Evolutionary conservation across 805 yeast species (phyloP).

Genomic region (Cyberlindnera maclurae): DNA sequence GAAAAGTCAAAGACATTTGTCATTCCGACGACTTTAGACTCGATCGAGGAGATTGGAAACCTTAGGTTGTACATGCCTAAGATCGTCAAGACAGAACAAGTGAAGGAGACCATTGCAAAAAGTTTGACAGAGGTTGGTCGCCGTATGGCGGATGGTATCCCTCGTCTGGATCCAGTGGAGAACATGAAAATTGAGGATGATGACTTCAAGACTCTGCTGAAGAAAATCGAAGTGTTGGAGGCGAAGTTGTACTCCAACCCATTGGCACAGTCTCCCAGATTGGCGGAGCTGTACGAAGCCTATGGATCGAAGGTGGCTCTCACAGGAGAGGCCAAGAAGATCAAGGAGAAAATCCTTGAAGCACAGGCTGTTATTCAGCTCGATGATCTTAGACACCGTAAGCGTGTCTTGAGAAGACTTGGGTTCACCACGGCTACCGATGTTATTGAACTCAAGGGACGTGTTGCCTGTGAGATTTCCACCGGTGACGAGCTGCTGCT

Average conservation of each 20-base stretch:
- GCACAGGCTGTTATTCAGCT: slow-evolving; percentile 90
- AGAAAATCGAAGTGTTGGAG: slow-evolving; percentile 79
- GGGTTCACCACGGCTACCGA: slow-evolving; percentile 85
- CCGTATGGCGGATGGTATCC: slow-evolving; percentile 86
- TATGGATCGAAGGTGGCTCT: slow-evolving; percentile 61
- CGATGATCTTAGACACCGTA: slow-evolving; percentile 89
- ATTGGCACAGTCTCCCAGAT: slow-evolving; percentile 50
- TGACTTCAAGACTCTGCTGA: slow-evolving; percentile 62
- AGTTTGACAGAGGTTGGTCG: slow-evolving; percentile 74
- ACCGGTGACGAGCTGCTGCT: slow-evolving; percentile 78
- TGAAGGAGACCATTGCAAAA: slow-evolving; percentile 57
- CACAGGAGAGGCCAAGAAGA: slow-evolving; percentile 47
- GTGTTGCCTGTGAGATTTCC: slow-evolving; percentile 95
- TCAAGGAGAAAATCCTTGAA: slow-evolving; percentile 62
- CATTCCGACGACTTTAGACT: slow-evolving; percentile 77
- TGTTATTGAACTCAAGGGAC: slow-evolving; percentile 90
- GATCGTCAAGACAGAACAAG: slow-evolving; percentile 55
- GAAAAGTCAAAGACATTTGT: slow-evolving; percentile 70
- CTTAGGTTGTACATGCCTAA: slow-evolving; percentile 76
- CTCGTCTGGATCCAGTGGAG: slow-evolving; percentile 83
- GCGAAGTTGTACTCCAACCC: slow-evolving; percentile 67
- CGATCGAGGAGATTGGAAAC: slow-evolving; percentile 70
- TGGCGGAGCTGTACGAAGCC: slow-evolving; percentile 54
- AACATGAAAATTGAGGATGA: slow-evolving; percentile 89
- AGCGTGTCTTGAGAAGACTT: slow-evolving; percentile 84